Evolutionary conservation across 73 alveolate species (phyloP), one percentile per base, ranked within the genome.

Genomic region (Blepharisma japonicum): DNA sequence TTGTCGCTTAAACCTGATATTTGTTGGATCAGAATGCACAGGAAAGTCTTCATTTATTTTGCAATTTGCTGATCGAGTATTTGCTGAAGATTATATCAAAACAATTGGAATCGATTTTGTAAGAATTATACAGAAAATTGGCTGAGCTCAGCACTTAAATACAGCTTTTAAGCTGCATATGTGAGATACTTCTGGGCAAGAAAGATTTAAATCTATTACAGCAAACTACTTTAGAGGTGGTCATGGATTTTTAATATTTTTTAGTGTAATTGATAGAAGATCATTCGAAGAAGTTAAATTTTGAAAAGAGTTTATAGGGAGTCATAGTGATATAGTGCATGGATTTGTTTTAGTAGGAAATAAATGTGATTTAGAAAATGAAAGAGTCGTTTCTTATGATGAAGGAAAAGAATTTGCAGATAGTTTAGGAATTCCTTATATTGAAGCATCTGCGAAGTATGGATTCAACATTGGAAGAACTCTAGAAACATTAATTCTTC

Each of bases 221-320:
- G 14, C 74, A 20, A 20, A n/a, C 5, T 61, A 61, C 47, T 61
- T 14, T 25, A 14, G 47, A 61, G 74, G 38, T 8, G 42, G 42
- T 4, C 80, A 78, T 50, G 87, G 82, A n/a, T 68, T 83, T 49
- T n/a, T 89, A 23, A 66, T 87, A 7, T 85, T 80, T 11, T 87
- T 61, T 55, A 91, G 83, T 45, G 23, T 83, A 7, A 84, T 89
- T 8, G 78, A 80, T 48, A 72, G 49, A 5, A 68, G 71, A 21
- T 79, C 91, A 4, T 80, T 87, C 38, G 78, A 68, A 32, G 79
- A 71, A 49, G 68, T 87, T n/a, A 49, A 53, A 55, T 48, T 68
- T 45, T 68, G 86, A 39, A 61, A 14, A 39, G 49, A 61, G 23
- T 4, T 14, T 38, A 6, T 45, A 14, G 7, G 49, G 27, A 25